Evolutionary conservation across 345 rosid genomes (phyloP).

Genomic region (Salix arbutifolia): DNA sequence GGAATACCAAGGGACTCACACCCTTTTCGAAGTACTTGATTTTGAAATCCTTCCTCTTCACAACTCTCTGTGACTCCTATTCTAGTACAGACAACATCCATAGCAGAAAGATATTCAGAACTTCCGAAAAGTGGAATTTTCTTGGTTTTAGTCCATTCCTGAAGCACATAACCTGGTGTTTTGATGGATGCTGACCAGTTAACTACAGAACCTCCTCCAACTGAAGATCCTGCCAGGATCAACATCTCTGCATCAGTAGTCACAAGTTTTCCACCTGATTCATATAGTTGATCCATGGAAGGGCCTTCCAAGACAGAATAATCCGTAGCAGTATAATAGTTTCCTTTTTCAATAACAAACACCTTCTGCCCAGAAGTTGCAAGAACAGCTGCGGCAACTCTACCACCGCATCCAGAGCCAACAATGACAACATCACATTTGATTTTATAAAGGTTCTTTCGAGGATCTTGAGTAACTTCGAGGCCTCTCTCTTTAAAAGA

Average conservation of each 20-base stretch:
- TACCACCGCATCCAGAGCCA: slow-evolving; percentile 97
- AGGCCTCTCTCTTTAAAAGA: slow-evolving; percentile 62
- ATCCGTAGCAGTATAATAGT: slow-evolving; percentile 49
- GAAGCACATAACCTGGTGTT: slow-evolving; percentile 59
- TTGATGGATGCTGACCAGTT: slow-evolving; percentile 88
- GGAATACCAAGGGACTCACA: slow-evolving; percentile 60
- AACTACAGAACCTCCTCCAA: slow-evolving; percentile 87
- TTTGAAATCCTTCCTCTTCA: slow-evolving; percentile 59
- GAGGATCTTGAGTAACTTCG: slow-evolving; percentile 25
- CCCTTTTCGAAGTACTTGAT: slow-evolving; percentile 68
- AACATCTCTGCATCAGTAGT: slow-evolving; percentile 31
- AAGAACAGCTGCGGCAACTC: slow-evolving; percentile 82
- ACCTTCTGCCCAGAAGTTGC: slow-evolving; percentile 70
- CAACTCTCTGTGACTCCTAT: slow-evolving; percentile 68
- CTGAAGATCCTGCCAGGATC: slow-evolving; percentile 69
- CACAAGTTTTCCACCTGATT: slow-evolving; percentile 59
- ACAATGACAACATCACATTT: slow-evolving; percentile 73
- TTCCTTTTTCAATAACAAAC: slow-evolving; percentile 75
- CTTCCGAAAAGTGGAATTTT: slow-evolving; percentile 44
- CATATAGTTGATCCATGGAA: slow-evolving; percentile 47
- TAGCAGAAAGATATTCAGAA: slow-evolving; percentile 53
- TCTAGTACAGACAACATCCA: slow-evolving; percentile 65
- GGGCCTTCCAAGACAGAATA: slow-evolving; percentile 67
- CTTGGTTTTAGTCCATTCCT: slow-evolving; percentile 61
- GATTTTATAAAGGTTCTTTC: slow-evolving; percentile 34